Evolutionary conservation across 441 rosid species (phyloP).

Genomic region (Kokia cookei): DNA sequence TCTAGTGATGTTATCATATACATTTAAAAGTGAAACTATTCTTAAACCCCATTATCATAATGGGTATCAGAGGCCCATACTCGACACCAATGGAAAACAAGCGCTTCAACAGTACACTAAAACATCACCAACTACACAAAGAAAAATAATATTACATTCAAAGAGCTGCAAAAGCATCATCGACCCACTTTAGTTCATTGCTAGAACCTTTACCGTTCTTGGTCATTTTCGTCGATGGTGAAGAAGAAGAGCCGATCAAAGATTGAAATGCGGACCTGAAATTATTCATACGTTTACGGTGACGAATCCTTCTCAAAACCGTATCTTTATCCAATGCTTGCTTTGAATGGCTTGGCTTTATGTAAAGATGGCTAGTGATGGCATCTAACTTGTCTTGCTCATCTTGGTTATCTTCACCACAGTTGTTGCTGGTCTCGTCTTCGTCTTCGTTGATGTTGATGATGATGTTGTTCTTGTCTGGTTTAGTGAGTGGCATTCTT

Average conservation of each 20-base stretch:
- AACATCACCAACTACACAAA: neutral
- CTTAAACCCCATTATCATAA: too few species aligned
- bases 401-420: slow-evolving; percentile 19
- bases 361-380: slow-evolving; percentile 26
- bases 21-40: too few species aligned
- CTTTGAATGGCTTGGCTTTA: slow-evolving; percentile 31
- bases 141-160: neutral
- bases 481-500: slow-evolving; percentile 5
- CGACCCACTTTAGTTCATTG: slow-evolving; percentile 35
- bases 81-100: too few species aligned
- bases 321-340: slow-evolving; percentile 30
- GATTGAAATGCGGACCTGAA: slow-evolving; percentile 26
- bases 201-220: slow-evolving; percentile 3
- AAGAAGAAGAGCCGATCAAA: slow-evolving; percentile 14
- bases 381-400: slow-evolving; percentile 6
- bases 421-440: neutral
- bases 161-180: slow-evolving; percentile 58
- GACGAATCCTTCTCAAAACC: slow-evolving; percentile 50
- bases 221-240: neutral
- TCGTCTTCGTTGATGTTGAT: neutral
- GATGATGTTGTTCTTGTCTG: neutral
- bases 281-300: slow-evolving; percentile 40
- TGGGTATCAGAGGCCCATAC: too few species aligned
- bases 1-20: too few species aligned
- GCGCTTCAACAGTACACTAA: neutral